A percentile compares a stretch with the other conserved stretches of the same genome.
Evolutionary conservation across 257 asterid species (phyloP).

Genomic region (Cruciata laevipes): DNA sequence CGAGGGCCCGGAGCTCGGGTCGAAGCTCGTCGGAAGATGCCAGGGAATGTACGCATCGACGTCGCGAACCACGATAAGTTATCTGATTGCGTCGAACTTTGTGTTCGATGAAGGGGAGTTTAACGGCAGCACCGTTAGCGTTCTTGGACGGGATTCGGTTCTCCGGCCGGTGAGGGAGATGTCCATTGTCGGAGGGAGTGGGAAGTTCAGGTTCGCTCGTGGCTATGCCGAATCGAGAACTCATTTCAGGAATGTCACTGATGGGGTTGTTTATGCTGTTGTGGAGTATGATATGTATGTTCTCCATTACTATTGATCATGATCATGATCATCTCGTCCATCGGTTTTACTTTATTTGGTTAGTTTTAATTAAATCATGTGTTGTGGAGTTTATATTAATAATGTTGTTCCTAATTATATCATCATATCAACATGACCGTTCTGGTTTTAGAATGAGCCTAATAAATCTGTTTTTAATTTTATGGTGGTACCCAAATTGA

Average conservation of each 20-base stretch:
- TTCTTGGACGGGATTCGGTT: constrained; percentile 25
- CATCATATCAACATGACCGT: too few relatives aligned
- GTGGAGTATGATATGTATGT: constrained; percentile 28
- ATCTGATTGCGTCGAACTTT: constrained; percentile 19
- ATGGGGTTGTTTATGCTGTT: constrained; percentile 21
- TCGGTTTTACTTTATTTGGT: not conserved
- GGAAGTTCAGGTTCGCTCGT: constrained; percentile 29
- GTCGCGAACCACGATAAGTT: constrained; percentile 9
- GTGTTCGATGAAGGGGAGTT: constrained; percentile 28
- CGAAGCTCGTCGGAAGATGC: constrained; percentile 26
- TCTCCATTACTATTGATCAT: constrained; percentile 21
- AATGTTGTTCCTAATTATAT: too few relatives aligned
- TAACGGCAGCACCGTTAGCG: constrained; percentile 26
- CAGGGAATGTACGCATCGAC: constrained; percentile 30
- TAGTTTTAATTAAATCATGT: not conserved
- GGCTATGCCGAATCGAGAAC: constrained; percentile 29
- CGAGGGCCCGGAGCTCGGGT: constrained; percentile 14
- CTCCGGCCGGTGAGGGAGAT: constrained; percentile 16
- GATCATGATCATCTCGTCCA: too few relatives aligned
- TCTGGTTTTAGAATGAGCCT: too few relatives aligned
- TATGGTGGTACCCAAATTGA: too few relatives aligned
- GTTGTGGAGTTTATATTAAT: not conserved
- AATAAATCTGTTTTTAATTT: too few relatives aligned
- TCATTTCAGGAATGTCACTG: not conserved
- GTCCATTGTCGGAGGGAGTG: constrained; percentile 32